A percentile compares a stretch with the other conserved stretches of the same genome.
phyloP scores from a whole-genome alignment of 345 rosid genomes.

The Anastatica hierochuntica region DNA sequence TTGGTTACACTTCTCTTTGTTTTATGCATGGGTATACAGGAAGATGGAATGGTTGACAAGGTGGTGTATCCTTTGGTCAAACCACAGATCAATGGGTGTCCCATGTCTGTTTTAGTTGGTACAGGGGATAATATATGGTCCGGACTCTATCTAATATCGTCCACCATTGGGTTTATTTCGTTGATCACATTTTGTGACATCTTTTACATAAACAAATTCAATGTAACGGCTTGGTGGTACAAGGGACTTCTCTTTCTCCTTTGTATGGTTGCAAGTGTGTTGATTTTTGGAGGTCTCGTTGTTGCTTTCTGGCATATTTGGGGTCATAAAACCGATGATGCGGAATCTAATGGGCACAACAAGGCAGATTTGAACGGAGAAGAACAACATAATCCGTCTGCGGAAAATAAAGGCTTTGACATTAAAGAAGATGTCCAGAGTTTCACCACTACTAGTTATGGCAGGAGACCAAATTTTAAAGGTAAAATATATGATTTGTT shows the following conservation, averaged over 20 bases:
- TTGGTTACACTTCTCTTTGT: too few species aligned
- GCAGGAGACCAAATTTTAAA: constrained; percentile 74
- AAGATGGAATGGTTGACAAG: constrained; percentile 45
- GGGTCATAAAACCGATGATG: constrained; percentile 28
- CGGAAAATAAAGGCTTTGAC: constrained; percentile 1
- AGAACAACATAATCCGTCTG: neutral
- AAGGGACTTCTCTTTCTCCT: constrained; percentile 55
- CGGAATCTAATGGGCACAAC: constrained; percentile 8
- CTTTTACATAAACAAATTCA: constrained; percentile 49
- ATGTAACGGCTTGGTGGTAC: constrained; percentile 68
- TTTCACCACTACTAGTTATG: constrained; percentile 38
- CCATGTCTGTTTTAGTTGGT: constrained; percentile 73
- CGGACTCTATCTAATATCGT: constrained; percentile 47
- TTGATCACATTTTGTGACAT: constrained; percentile 35
- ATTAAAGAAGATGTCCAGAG: constrained; percentile 10
- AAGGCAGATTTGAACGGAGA: constrained; percentile 1
- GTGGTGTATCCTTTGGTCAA: constrained; percentile 20
- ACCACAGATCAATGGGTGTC: constrained; percentile 29
- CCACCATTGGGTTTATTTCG: constrained; percentile 48
- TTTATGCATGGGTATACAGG: constrained; percentile 43
- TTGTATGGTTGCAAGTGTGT: constrained; percentile 58
- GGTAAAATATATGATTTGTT: constrained; percentile 34
- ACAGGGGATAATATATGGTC: constrained; percentile 69
- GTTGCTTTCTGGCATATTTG: constrained; percentile 63
- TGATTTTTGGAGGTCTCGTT: constrained; percentile 61